Conservation (phyloP, 768 basidiomycete species). For the Lactarius tabidus region DNA sequence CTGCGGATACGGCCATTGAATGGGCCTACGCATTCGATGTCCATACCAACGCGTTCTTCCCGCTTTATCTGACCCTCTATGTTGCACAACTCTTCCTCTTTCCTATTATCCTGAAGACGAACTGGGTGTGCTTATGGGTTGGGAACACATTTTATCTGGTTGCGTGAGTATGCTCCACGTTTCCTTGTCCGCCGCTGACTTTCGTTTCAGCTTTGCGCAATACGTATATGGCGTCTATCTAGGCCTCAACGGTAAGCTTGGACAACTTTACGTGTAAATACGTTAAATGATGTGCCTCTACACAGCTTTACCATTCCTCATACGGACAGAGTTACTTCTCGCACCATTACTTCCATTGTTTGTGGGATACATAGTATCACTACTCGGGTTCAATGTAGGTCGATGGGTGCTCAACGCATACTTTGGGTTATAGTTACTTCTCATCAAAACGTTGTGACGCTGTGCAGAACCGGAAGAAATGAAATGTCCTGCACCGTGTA, state of each 20-base stretch:
- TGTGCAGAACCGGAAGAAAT: not conserved
- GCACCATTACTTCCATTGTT: conserved; percentile 86
- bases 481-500: not conserved
- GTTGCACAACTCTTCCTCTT: conserved; percentile 83
- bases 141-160: conserved; percentile 91
- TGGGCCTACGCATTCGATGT: conserved; percentile 97
- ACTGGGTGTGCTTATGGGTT: conserved; percentile 92
- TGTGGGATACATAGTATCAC: conserved; percentile 76
- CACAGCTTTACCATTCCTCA: conserved; percentile 88
- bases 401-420: conserved; percentile 75
- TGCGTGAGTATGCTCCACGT: conserved; percentile 48
- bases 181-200: not conserved
- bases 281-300: conserved; percentile 17
- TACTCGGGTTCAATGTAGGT: conserved; percentile 90
- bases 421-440: conserved; percentile 46
- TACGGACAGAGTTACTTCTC: conserved; percentile 86
- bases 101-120: conserved; percentile 74
- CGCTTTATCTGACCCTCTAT: conserved; percentile 86
- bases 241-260: conserved; percentile 67
- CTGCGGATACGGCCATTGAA: conserved; percentile 71
- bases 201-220: conserved; percentile 64
- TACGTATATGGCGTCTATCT: conserved; percentile 91
- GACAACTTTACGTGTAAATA: conserved; percentile 3
- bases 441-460: not conserved
- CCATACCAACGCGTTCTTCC: conserved; percentile 96